Conservation (phyloP, 106 monocot species). For the Iris macrosiphon region DNA sequence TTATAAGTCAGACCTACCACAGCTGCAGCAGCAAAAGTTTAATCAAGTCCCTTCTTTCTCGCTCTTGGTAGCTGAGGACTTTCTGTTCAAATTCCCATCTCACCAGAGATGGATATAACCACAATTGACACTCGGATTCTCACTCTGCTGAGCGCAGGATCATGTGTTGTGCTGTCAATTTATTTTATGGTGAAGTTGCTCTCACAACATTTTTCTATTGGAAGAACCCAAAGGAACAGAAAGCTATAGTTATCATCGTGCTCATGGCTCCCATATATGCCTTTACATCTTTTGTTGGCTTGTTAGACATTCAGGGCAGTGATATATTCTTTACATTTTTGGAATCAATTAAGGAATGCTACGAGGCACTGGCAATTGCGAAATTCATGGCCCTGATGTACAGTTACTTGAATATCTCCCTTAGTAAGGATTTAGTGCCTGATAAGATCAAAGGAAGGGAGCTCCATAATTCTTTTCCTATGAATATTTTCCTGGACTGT, state of each 20-base stretch:
- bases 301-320: conserved; percentile 86
- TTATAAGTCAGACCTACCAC: too few species aligned
- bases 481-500: conserved; percentile 84
- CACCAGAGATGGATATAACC: conserved; percentile 51
- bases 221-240: conserved; percentile 98
- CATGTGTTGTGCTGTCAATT: conserved; percentile 71
- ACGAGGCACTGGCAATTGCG: conserved; percentile 95
- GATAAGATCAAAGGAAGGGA: conserved; percentile 96
- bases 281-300: conserved; percentile 79
- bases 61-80: too few species aligned
- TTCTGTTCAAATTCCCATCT: neutral
- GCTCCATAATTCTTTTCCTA: conserved; percentile 90
- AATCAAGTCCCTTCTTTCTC: too few species aligned
- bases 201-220: conserved; percentile 83
- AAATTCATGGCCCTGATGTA: conserved; percentile 99
- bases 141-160: conserved; percentile 58
- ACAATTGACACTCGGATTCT: conserved; percentile 62
- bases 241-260: conserved; percentile 85
- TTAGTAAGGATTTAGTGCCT: conserved; percentile 90
- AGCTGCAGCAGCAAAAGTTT: too few species aligned
- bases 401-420: conserved; percentile 96
- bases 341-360: conserved; percentile 95
- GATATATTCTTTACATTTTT: conserved; percentile 86
- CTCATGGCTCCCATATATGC: conserved; percentile 98
- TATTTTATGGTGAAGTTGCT: conserved; percentile 78